phyloP scores from a whole-genome alignment of 768 basidiomycete species.

The Pleurotus giganteus region DNA sequence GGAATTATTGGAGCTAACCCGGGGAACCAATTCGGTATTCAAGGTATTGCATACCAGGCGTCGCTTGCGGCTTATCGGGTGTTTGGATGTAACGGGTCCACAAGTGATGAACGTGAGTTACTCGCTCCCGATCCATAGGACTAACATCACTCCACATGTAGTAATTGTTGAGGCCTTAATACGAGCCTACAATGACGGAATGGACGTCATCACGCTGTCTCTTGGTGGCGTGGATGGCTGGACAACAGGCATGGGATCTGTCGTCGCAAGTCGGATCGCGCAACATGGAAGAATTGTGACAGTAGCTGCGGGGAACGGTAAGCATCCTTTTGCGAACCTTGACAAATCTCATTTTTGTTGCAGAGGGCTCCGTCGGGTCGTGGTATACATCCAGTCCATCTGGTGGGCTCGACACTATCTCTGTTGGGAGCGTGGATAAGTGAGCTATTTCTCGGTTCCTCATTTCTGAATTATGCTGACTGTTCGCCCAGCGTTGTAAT shows the following conservation, averaged over 20 bases:
- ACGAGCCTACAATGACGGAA: constrained; percentile 34
- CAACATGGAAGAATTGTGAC: constrained; percentile 44
- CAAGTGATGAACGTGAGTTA: constrained; percentile 34
- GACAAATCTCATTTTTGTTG: neutral
- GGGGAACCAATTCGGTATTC: constrained; percentile 43
- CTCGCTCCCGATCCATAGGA: neutral
- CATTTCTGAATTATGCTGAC: neutral
- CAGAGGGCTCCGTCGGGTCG: constrained; percentile 37
- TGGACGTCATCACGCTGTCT: constrained; percentile 53
- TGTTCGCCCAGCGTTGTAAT: constrained; percentile 40
- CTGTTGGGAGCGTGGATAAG: constrained; percentile 34
- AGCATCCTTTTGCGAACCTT: no score
- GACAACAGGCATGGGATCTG: constrained; percentile 39
- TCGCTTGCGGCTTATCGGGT: constrained; percentile 39
- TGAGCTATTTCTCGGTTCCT: neutral
- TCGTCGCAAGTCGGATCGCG: constrained; percentile 45
- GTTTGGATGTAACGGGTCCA: constrained; percentile 42
- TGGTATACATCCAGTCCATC: constrained; percentile 43
- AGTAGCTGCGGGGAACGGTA: constrained; percentile 42
- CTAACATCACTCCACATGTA: constrained; percentile 9
- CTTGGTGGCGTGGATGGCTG: constrained; percentile 48
- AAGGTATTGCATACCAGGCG: constrained; percentile 48
- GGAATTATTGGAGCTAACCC: constrained; percentile 47
- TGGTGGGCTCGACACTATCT: constrained; percentile 37
- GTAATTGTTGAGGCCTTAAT: constrained; percentile 38